phyloP scores from a whole-genome alignment of 495 filamentous ascomycete species.

The Amniculicola lignicola region DNA sequence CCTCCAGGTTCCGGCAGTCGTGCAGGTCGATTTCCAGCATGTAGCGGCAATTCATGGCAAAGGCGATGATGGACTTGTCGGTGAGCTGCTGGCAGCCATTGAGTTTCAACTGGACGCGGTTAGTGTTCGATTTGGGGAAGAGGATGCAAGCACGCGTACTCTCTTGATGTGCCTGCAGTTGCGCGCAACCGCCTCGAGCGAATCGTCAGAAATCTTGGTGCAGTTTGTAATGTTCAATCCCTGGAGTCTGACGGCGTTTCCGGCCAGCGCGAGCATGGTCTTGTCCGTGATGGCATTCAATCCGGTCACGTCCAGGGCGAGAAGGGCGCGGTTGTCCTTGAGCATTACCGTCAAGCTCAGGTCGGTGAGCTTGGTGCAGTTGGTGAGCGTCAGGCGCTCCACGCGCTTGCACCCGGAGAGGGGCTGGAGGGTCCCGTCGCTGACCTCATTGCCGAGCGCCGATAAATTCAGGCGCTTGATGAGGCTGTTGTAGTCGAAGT shows the following conservation, averaged over 20 bases:
- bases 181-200: conserved; percentile 74
- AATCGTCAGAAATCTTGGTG: conserved; percentile 77
- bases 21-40: conserved; percentile 96
- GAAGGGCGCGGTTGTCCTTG: conserved; percentile 71
- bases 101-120: conserved; percentile 72
- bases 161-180: conserved; percentile 85
- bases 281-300: conserved; percentile 75
- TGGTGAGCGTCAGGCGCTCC: conserved; percentile 90
- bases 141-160: conserved; percentile 50
- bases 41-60: conserved; percentile 82
- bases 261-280: conserved; percentile 75
- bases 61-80: conserved; percentile 74
- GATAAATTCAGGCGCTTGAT: conserved; percentile 90
- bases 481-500: conserved; percentile 81
- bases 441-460: conserved; percentile 69
- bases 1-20: conserved; percentile 74
- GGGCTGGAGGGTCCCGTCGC: conserved; percentile 82
- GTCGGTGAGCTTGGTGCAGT: conserved; percentile 82
- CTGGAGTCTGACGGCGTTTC: conserved; percentile 79
- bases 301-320: conserved; percentile 88
- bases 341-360: conserved; percentile 75
- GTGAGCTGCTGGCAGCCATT: conserved; percentile 81
- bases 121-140: conserved; percentile 12
- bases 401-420: conserved; percentile 83
- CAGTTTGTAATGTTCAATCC: conserved; percentile 92